Evolutionary conservation across 2,329 filamentous ascomycete genomes (phyloP).

Genomic region (Didymellaceae sp.): DNA sequence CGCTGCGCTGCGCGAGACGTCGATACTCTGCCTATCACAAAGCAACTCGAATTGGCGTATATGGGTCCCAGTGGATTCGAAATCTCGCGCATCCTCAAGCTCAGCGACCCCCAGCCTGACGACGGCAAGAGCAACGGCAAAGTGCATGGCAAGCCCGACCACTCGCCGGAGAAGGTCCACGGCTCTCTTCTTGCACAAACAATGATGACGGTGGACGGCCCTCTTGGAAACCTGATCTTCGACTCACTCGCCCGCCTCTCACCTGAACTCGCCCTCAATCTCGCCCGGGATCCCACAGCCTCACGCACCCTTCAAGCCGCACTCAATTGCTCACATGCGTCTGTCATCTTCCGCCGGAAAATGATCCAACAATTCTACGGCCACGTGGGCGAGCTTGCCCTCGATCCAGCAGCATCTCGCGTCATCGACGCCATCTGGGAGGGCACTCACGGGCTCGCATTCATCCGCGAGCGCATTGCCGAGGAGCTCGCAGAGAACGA

Average conservation of each 20-base stretch:
- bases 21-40: conserved; percentile 62
- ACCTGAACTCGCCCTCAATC: conserved; percentile 60
- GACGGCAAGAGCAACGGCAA: conserved; percentile 33
- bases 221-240: conserved; percentile 73
- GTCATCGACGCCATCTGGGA: conserved; percentile 72
- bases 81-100: conserved; percentile 65
- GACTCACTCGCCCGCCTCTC: conserved; percentile 59
- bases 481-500: conserved; percentile 67
- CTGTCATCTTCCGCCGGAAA: conserved; percentile 65
- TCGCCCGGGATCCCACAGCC: conserved; percentile 67
- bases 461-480: conserved; percentile 71
- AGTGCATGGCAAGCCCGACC: conserved; percentile 36
- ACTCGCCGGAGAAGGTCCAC: conserved; percentile 69
- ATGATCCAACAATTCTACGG: conserved; percentile 69
- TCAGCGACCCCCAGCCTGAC: conserved; percentile 57
- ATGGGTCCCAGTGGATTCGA: conserved; percentile 57
- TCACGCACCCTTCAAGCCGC: conserved; percentile 71
- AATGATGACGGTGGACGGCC: conserved; percentile 76
- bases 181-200: conserved; percentile 81
- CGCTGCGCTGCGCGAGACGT: conserved; percentile 74
- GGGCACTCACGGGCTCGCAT: conserved; percentile 68
- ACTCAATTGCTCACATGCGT: conserved; percentile 61
- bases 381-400: conserved; percentile 65
- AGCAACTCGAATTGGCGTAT: conserved; percentile 64
- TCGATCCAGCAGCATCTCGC: conserved; percentile 69